Evolutionary conservation across 345 rosid species (phyloP).

Genomic region (Excoecaria agallocha): DNA sequence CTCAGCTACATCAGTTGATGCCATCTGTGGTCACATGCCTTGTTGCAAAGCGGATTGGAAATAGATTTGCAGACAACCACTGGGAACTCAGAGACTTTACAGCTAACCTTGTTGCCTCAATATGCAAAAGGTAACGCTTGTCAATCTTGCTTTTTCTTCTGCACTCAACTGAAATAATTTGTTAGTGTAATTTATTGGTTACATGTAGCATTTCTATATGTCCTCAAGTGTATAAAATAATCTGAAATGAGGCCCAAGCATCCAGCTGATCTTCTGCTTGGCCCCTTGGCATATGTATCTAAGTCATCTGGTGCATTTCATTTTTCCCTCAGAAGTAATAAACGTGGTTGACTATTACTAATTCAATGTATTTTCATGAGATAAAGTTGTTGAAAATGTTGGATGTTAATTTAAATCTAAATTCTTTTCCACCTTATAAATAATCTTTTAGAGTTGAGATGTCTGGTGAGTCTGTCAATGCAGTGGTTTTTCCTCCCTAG

Average conservation of each 20-base stretch:
- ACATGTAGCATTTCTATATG: neutral
- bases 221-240: neutral
- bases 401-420: neutral
- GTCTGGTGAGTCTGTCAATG: neutral
- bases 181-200: neutral
- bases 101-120: slow-evolving; percentile 70
- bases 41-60: slow-evolving; percentile 89
- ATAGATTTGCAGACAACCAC: slow-evolving; percentile 85
- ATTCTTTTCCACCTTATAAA: neutral
- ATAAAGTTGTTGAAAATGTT: neutral
- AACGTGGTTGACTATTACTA: neutral
- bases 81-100: slow-evolving; percentile 97
- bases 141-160: slow-evolving; percentile 18
- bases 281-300: neutral
- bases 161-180: slow-evolving; percentile 14
- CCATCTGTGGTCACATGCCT: slow-evolving; percentile 98
- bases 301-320: neutral
- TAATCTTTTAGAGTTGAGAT: slow-evolving; percentile 5
- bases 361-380: neutral
- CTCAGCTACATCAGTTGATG: slow-evolving; percentile 98
- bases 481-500: slow-evolving; percentile 7
- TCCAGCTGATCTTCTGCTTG: neutral
- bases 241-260: neutral
- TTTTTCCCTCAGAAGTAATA: neutral
- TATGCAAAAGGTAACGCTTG: slow-evolving; percentile 79